These are phyloP conservation scores for Thymus mandschuricus DNA, from an alignment of 257 asterid genomes.

Conservation along the genomic window DNA sequence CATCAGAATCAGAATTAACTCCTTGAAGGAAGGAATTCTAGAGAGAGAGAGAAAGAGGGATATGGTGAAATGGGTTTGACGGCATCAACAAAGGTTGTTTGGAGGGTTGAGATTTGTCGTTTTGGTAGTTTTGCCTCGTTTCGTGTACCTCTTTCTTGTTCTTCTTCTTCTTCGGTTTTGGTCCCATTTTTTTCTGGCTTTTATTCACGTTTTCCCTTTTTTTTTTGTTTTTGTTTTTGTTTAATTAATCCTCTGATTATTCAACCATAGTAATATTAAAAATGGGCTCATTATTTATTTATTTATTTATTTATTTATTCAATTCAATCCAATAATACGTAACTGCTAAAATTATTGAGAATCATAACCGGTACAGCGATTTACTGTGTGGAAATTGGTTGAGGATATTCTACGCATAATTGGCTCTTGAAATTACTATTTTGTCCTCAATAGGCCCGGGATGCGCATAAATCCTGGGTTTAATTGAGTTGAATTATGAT, in stretches of 20 bases:
- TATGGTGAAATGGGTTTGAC: constrained; percentile 31
- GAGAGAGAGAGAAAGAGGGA: constrained; percentile 22
- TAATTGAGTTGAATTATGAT: too few species aligned
- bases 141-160: constrained; percentile 33
- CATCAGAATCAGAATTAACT: background rate
- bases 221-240: background rate
- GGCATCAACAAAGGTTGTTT: constrained; percentile 33
- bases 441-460: background rate
- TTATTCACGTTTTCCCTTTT: constrained; percentile 35
- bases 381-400: background rate
- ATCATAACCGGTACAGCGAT: constrained; percentile 1
- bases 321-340: too few species aligned
- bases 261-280: background rate
- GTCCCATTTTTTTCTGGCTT: constrained; percentile 23
- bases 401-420: constrained; percentile 20
- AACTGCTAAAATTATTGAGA: background rate
- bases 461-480: too few species aligned
- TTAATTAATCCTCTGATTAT: background rate
- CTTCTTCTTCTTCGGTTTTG: background rate
- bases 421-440: background rate
- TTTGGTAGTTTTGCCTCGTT: constrained; percentile 33
- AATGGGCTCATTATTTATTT: too few species aligned
- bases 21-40: constrained; percentile 5
- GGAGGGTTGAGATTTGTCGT: constrained; percentile 41
- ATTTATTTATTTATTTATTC: constrained; percentile 6